phyloP scores from a whole-genome alignment of 139 green algal genomes.

The Axilococcus clingmanii region DNA sequence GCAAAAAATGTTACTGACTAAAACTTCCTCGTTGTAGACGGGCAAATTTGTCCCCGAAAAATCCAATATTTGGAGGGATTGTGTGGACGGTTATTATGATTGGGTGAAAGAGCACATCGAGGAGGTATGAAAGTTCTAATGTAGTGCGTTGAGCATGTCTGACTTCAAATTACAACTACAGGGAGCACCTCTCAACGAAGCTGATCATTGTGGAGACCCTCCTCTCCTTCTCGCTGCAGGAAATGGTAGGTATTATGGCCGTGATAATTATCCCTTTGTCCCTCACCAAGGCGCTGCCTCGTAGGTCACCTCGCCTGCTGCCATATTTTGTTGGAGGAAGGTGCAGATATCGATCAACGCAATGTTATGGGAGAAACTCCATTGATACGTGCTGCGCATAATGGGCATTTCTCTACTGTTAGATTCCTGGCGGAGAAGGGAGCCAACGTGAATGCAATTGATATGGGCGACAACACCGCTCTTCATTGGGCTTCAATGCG shows the following conservation, averaged over 20 bases:
- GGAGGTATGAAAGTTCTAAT: conserved; percentile 38
- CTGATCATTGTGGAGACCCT: conserved; percentile 87
- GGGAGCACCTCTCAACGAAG: conserved; percentile 82
- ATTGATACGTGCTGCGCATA: conserved; percentile 78
- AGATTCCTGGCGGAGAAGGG: conserved; percentile 64
- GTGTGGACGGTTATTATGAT: conserved; percentile 87
- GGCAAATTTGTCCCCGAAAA: conserved; percentile 91
- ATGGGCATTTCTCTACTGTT: conserved; percentile 73
- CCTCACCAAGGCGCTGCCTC: not conserved
- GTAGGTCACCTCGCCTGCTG: conserved; percentile 60
- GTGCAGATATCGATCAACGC: conserved; percentile 81
- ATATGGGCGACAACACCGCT: conserved; percentile 89
- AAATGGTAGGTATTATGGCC: conserved; percentile 44
- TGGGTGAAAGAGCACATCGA: conserved; percentile 88
- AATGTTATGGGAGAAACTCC: conserved; percentile 89
- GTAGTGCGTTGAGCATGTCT: not conserved
- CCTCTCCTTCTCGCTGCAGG: conserved; percentile 81
- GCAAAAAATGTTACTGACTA: too few species aligned
- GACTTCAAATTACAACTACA: conserved; percentile 11
- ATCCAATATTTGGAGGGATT: conserved; percentile 93
- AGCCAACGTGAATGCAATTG: conserved; percentile 57
- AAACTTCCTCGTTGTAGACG: too few species aligned
- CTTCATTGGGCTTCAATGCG: conserved; percentile 93
- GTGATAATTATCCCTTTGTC: not conserved
- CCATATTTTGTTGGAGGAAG: conserved; percentile 71